Percentiles rank a stretch among this genome's conserved stretches.
Evolutionary conservation across 805 yeast genomes (phyloP).

Genomic region (Cephaloascus albidus): DNA sequence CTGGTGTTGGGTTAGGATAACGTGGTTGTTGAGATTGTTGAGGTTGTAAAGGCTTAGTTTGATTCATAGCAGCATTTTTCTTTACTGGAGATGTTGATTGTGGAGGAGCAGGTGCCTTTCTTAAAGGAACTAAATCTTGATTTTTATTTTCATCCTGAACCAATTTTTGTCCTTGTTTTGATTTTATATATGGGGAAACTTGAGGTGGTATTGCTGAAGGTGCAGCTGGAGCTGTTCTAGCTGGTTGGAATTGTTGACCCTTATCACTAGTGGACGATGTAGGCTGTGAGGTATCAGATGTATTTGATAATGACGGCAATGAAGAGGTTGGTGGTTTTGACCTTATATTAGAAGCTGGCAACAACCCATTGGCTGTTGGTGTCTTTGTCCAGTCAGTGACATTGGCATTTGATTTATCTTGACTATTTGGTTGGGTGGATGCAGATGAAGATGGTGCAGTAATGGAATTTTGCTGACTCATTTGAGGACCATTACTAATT

Average conservation of each 20-base stretch:
- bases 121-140: conserved; percentile 32
- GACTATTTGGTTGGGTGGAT: conserved; percentile 4
- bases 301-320: not conserved
- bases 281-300: not conserved
- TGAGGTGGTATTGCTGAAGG: conserved; percentile 19
- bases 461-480: not conserved
- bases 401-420: not conserved
- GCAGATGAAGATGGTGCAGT: conserved; percentile 7
- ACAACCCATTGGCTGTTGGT: conserved; percentile 5
- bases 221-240: conserved; percentile 31
- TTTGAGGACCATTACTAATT: conserved; percentile 11
- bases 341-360: not conserved
- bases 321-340: not conserved
- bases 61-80: conserved; percentile 1
- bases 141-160: conserved; percentile 1
- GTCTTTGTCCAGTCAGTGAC: conserved; percentile 27
- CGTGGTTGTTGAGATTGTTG: conserved; percentile 4
- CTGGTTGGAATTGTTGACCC: conserved; percentile 17
- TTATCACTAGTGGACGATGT: not conserved
- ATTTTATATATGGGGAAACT: conserved; percentile 5
- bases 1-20: not conserved
- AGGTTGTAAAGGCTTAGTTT: conserved; percentile 1
- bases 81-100: conserved; percentile 2
- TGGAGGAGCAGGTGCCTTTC: conserved; percentile 54
- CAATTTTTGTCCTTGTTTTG: not conserved